phyloP scores from a whole-genome alignment of 192 early-diverging fungal genomes.

The Umbelopsis ramanniana region DNA sequence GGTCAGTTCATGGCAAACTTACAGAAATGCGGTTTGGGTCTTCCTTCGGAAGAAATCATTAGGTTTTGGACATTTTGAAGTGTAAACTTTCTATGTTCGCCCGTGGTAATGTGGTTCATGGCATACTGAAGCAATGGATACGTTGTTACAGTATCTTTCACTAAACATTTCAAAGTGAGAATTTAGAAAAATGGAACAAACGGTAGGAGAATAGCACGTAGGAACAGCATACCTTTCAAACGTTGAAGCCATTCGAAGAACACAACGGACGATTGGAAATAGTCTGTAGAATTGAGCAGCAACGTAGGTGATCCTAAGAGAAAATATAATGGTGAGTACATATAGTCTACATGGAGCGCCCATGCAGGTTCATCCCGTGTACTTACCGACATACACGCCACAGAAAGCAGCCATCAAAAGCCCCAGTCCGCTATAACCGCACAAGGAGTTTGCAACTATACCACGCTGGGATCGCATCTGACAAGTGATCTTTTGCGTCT shows the following conservation, averaged over 20 bases:
- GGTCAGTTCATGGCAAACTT: slow-evolving; percentile 27
- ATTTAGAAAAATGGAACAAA: not conserved
- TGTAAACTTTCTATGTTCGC: slow-evolving; percentile 19
- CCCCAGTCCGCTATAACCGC: slow-evolving; percentile 24
- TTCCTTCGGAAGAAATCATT: slow-evolving; percentile 61
- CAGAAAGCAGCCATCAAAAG: slow-evolving; percentile 34
- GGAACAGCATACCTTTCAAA: slow-evolving; percentile 54
- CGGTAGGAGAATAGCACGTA: not conserved
- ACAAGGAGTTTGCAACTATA: slow-evolving; percentile 36
- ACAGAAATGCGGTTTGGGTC: slow-evolving; percentile 51
- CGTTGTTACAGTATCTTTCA: slow-evolving; percentile 72
- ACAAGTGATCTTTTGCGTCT: slow-evolving; percentile 66
- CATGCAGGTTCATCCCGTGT: no score
- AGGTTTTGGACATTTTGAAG: slow-evolving; percentile 61
- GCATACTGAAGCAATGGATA: slow-evolving; percentile 72
- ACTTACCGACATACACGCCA: slow-evolving; percentile 41
- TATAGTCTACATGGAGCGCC: no score
- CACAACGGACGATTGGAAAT: slow-evolving; percentile 56
- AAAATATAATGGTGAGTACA: no score
- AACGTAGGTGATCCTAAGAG: slow-evolving; percentile 61
- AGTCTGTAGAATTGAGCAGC: slow-evolving; percentile 67
- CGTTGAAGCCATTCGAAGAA: slow-evolving; percentile 78
- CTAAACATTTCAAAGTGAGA: slow-evolving; percentile 24
- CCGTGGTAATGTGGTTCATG: slow-evolving; percentile 53
- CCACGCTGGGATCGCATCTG: slow-evolving; percentile 53